These are phyloP conservation scores for Hirschioporus abietinus DNA, from an alignment of 768 basidiomycete genomes.

Conservation along the genomic window DNA sequence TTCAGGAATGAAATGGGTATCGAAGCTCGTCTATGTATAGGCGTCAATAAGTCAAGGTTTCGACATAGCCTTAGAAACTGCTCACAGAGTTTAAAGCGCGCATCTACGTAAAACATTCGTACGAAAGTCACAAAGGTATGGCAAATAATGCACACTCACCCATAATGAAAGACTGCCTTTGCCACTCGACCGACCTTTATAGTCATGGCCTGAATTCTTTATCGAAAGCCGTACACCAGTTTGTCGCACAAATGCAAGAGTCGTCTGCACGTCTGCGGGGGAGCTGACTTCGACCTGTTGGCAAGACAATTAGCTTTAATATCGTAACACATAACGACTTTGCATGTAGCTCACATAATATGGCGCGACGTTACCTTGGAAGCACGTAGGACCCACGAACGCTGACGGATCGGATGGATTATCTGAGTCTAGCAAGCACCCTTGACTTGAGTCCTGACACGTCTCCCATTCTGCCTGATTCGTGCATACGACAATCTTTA, in stretches of 20 bases:
- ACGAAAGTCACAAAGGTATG: conserved; percentile 7
- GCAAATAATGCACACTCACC: conserved; percentile 15
- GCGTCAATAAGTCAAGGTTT: not conserved
- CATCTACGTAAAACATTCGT: conserved; percentile 4
- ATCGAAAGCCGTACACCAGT: conserved; percentile 38
- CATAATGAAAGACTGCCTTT: conserved; percentile 22
- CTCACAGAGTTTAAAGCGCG: conserved; percentile 8
- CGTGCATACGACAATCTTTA: not conserved
- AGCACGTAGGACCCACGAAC: conserved; percentile 25
- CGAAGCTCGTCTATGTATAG: conserved; percentile 19
- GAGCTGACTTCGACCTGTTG: conserved; percentile 37
- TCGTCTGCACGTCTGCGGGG: conserved; percentile 36
- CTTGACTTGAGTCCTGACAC: conserved; percentile 34
- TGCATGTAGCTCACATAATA: conserved; percentile 29
- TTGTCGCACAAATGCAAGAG: conserved; percentile 37
- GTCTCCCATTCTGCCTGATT: conserved; percentile 47
- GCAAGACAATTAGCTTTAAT: not conserved
- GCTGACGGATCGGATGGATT: conserved; percentile 27
- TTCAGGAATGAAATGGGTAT: conserved; percentile 16
- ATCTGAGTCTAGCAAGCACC: not conserved
- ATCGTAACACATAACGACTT: not conserved
- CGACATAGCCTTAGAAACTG: not conserved
- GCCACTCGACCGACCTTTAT: conserved; percentile 23
- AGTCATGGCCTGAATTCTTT: conserved; percentile 44
- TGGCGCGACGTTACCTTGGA: conserved; percentile 31